These are phyloP conservation scores for Fusarium circinatum DNA, from an alignment of 2,329 filamentous ascomycete species.

Conservation along the genomic window DNA sequence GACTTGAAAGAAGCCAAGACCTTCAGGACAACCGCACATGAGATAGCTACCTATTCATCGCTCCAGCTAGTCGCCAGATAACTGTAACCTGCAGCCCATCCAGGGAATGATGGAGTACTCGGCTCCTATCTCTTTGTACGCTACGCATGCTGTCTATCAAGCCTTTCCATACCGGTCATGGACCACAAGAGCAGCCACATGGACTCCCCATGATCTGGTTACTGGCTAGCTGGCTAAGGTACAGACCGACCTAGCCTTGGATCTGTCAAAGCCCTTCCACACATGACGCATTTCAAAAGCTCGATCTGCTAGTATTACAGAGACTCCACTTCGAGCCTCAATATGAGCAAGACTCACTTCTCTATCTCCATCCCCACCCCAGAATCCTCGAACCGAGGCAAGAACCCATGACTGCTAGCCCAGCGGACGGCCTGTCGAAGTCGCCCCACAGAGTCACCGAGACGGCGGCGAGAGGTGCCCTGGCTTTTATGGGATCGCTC, in stretches of 20 bases:
- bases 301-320: neutral
- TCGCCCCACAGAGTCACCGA: slow-evolving; percentile 24
- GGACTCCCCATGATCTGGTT: neutral
- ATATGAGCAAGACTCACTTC: slow-evolving; percentile 2
- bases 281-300: slow-evolving; percentile 3
- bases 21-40: neutral
- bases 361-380: slow-evolving; percentile 13
- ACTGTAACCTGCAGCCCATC: slow-evolving; percentile 5
- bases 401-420: neutral
- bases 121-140: slow-evolving; percentile 12
- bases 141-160: slow-evolving; percentile 13
- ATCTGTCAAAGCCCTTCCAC: slow-evolving; percentile 15
- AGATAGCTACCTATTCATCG: slow-evolving; percentile 1
- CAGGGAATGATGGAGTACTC: slow-evolving; percentile 30
- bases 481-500: neutral
- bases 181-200: neutral
- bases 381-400: slow-evolving; percentile 27
- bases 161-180: slow-evolving; percentile 4
- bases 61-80: slow-evolving; percentile 6
- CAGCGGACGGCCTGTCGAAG: neutral
- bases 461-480: slow-evolving; percentile 9
- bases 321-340: slow-evolving; percentile 23
- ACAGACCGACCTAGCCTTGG: neutral
- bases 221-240: neutral
- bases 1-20: slow-evolving; percentile 31